Evolutionary conservation across 495 filamentous ascomycete species (phyloP), one percentile per base, ranked within the genome.

Genomic region (Massariosphaeria phaeospora): DNA sequence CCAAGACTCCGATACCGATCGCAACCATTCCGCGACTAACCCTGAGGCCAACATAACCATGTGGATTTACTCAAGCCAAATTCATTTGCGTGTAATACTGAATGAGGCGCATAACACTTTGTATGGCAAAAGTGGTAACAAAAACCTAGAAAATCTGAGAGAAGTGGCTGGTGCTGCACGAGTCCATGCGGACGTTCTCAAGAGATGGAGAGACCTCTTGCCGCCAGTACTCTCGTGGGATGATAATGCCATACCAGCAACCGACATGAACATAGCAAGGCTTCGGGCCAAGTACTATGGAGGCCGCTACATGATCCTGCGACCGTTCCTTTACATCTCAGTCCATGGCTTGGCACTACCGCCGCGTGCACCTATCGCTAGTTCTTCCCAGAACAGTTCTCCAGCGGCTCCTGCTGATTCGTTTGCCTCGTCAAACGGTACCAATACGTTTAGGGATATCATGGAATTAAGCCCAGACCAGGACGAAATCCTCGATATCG

Each of bases 241-340:
- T 17, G 84, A 86, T 40, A 63, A 63, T 2, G 84, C 91, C 34
- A 73, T 74, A 1, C 88, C 87, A 1, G 75, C 89, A 1, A 58
- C 54, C 1, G 84, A 95, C 25, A 93, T 98, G 49, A 84, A 96
- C 20, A 76, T 77, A 6, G 91, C 93, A 15, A 82, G 93, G 3
- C 76, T 96, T 43, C 82, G 93, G 24, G 93, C 88, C 5, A 98
- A 98, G 64, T 96, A 91, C 69, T 96, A 89, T 71, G 93, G 93
- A 20, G 91, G 89, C 0, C 78, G 81, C 35, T 90, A 95, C 41
- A 90, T 98, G 65, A 90, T 93, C 13, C 85, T 91, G 66, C 79
- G 93, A 30, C 88, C 86, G 1, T 86, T 93, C 55, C 69, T 98
- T 12, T 79, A 81, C 51, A 67, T 82, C 63, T 74, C 79, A 51